Conservation (phyloP, 495 filamentous ascomycete genomes). For the Aspergillus taichungensis region DNA sequence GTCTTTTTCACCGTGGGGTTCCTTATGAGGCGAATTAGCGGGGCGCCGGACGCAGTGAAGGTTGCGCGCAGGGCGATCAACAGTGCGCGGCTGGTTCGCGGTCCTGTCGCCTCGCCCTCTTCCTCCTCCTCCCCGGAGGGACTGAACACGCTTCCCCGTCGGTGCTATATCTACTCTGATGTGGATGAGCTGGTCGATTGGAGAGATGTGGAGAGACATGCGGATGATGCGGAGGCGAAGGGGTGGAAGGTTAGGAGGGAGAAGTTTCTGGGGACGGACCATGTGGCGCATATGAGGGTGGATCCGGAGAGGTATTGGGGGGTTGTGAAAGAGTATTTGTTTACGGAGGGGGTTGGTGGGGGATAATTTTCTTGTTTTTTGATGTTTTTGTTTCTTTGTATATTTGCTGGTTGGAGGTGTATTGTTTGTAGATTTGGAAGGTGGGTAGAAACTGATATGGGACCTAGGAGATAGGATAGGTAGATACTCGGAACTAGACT, state of each 20-base stretch:
- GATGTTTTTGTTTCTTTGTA: background rate
- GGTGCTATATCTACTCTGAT: conserved; percentile 41
- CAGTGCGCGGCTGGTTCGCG: conserved; percentile 18
- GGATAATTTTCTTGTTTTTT: background rate
- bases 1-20: conserved; percentile 12
- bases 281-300: conserved; percentile 37
- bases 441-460: no score
- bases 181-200: conserved; percentile 32
- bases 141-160: conserved; percentile 7
- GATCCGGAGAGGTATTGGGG: conserved; percentile 38
- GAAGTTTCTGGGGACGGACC: conserved; percentile 28
- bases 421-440: no score
- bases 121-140: no score
- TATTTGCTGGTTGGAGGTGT: no score
- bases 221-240: conserved; percentile 23
- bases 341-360: background rate
- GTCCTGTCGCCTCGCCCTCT: conserved; percentile 3
- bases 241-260: conserved; percentile 31
- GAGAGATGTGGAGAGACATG: conserved; percentile 35
- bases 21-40: conserved; percentile 7
- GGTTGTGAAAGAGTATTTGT: conserved; percentile 18
- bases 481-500: no score
- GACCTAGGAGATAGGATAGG: no score
- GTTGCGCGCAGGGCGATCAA: conserved; percentile 22
- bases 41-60: conserved; percentile 18